Percentiles rank a stretch among this genome's conserved stretches.
phyloP scores from a whole-genome alignment of 2,329 filamentous ascomycete genomes.

The Malbranchea zuffiana region DNA sequence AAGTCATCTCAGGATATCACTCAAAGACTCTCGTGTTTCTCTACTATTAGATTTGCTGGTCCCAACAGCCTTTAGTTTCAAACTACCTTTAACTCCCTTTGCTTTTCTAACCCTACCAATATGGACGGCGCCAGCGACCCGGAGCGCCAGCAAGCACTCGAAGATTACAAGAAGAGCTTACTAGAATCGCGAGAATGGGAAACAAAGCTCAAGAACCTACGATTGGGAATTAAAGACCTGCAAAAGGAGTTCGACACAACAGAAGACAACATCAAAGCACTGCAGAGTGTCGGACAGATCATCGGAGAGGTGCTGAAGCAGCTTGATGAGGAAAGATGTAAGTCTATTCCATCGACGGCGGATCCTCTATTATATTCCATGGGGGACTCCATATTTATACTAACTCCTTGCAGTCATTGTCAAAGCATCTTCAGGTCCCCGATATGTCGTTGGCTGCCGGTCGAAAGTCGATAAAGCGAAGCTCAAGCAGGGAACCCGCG shows the following conservation, averaged over 20 bases:
- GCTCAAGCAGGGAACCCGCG: constrained; percentile 94
- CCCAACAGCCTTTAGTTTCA: neutral
- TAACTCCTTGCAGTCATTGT: constrained; percentile 63
- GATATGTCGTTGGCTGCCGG: constrained; percentile 96
- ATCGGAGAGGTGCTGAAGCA: constrained; percentile 99
- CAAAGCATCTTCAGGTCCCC: constrained; percentile 90
- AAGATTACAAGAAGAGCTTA: constrained; percentile 68
- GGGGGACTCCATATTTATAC: neutral
- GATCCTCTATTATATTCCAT: neutral
- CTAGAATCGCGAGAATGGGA: constrained; percentile 98
- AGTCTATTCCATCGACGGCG: constrained; percentile 37
- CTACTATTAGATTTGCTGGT: neutral
- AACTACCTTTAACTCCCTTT: neutral
- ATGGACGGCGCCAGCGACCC: constrained; percentile 36
- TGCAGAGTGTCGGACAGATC: constrained; percentile 98
- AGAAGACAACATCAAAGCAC: constrained; percentile 97
- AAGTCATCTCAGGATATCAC: neutral
- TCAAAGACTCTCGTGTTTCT: neutral
- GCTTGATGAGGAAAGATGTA: constrained; percentile 96
- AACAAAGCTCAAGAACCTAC: constrained; percentile 86
- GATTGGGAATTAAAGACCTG: constrained; percentile 89
- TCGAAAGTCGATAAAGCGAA: constrained; percentile 97
- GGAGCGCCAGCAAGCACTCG: constrained; percentile 57
- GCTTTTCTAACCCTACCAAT: neutral
- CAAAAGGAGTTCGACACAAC: constrained; percentile 94